phyloP scores from a whole-genome alignment of 257 asterid genomes.

The Mitragyna speciosa region DNA sequence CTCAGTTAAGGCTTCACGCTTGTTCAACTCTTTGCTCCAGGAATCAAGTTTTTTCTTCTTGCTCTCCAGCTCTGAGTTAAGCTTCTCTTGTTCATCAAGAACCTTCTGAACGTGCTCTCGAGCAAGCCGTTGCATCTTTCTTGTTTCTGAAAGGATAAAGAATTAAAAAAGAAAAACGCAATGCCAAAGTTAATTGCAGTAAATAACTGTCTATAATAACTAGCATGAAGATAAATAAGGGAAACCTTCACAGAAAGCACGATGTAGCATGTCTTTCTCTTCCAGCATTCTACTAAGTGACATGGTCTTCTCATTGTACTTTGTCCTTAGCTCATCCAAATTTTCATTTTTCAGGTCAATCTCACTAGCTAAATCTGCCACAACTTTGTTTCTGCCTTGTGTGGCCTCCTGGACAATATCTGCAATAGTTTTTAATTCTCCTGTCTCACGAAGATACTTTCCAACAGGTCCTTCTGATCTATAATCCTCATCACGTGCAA shows the following conservation, averaged over 20 bases:
- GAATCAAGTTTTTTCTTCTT: slow-evolving; percentile 64
- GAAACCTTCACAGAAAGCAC: slow-evolving; percentile 70
- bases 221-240: slow-evolving; percentile 14
- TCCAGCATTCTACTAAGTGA: slow-evolving; percentile 75
- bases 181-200: background rate
- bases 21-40: slow-evolving; percentile 79
- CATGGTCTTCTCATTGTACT: slow-evolving; percentile 53
- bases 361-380: slow-evolving; percentile 62
- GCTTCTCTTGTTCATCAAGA: slow-evolving; percentile 66
- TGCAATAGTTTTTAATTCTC: slow-evolving; percentile 46
- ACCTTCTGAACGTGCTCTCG: slow-evolving; percentile 69
- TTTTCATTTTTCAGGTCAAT: slow-evolving; percentile 66
- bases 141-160: slow-evolving; percentile 49
- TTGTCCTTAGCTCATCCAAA: slow-evolving; percentile 58
- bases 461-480: slow-evolving; percentile 55
- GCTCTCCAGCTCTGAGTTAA: slow-evolving; percentile 60
- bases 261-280: slow-evolving; percentile 84
- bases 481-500: slow-evolving; percentile 64
- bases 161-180: background rate
- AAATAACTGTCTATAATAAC: background rate
- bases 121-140: slow-evolving; percentile 71
- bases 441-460: slow-evolving; percentile 48
- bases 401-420: slow-evolving; percentile 46
- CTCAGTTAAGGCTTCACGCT: slow-evolving; percentile 73
- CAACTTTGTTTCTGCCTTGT: slow-evolving; percentile 42